phyloP scores from a whole-genome alignment of 2,329 filamentous ascomycete species.

The Helotiales sp. region DNA sequence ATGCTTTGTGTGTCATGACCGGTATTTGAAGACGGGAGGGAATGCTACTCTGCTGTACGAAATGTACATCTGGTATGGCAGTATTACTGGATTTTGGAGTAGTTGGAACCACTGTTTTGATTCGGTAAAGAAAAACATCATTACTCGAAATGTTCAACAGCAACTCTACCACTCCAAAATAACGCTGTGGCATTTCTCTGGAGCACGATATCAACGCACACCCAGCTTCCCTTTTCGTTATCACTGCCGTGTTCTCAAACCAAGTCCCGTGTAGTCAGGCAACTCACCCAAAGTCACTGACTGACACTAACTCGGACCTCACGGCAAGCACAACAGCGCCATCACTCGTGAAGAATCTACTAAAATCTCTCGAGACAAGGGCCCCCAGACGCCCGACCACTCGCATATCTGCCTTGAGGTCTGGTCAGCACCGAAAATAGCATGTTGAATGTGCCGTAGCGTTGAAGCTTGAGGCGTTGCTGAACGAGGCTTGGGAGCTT shows the following conservation, averaged over 20 bases:
- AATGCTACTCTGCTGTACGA: too few species aligned
- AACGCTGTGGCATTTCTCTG: background rate
- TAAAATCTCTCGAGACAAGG: background rate
- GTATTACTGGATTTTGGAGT: too few species aligned
- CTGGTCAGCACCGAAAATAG: background rate
- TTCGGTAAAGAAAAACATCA: too few species aligned
- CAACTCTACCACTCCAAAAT: too few species aligned
- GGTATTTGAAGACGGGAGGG: background rate
- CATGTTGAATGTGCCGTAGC: background rate
- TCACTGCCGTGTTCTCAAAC: too few species aligned
- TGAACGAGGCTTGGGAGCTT: background rate
- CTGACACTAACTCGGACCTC: slow-evolving; percentile 2
- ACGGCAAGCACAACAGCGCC: too few species aligned
- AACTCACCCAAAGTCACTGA: too few species aligned
- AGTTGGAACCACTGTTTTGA: too few species aligned
- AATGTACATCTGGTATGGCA: too few species aligned
- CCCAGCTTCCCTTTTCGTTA: too few species aligned
- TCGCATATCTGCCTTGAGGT: background rate
- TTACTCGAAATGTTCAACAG: too few species aligned
- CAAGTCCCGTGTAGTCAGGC: too few species aligned
- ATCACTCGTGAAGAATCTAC: background rate
- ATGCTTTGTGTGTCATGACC: background rate
- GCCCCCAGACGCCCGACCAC: background rate
- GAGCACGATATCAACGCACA: background rate
- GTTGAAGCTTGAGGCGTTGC: background rate